A percentile compares a stretch with the other conserved stretches of the same genome.
Evolutionary conservation across 805 yeast genomes (phyloP).

Genomic region (Ogataea corticis): DNA sequence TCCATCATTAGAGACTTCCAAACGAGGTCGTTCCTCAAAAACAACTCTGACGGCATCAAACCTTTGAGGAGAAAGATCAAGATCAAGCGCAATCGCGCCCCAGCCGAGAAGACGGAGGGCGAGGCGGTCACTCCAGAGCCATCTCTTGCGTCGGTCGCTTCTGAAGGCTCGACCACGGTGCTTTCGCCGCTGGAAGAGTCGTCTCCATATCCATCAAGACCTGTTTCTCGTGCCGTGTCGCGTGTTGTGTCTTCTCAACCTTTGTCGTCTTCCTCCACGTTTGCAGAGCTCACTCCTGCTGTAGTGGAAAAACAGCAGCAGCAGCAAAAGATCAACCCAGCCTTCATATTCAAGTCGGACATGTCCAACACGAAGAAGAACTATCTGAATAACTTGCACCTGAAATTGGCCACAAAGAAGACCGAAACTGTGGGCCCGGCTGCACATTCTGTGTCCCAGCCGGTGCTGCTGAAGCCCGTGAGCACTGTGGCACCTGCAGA

Average conservation of each 20-base stretch:
- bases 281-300: not conserved
- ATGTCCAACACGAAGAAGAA: conserved; percentile 1
- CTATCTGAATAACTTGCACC: conserved; percentile 12
- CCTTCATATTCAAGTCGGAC: not conserved
- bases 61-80: conserved; percentile 31
- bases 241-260: conserved; percentile 15
- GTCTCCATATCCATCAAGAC: conserved; percentile 19
- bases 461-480: not conserved
- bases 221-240: conserved; percentile 17
- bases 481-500: not conserved
- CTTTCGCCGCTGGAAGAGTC: conserved; percentile 8
- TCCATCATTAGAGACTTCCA: conserved; percentile 48
- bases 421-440: conserved; percentile 7
- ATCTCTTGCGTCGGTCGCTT: not conserved
- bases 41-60: conserved; percentile 29
- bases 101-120: not conserved
- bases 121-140: not conserved
- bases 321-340: not conserved
- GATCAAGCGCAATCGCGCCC: conserved; percentile 13
- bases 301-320: too few species aligned
- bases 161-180: not conserved
- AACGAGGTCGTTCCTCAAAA: conserved; percentile 41
- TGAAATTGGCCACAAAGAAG: conserved; percentile 15
- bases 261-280: conserved; percentile 13
- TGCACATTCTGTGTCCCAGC: conserved; percentile 5